Evolutionary conservation across 768 basidiomycete genomes (phyloP).

Genomic region (Psilocybe azurescens): DNA sequence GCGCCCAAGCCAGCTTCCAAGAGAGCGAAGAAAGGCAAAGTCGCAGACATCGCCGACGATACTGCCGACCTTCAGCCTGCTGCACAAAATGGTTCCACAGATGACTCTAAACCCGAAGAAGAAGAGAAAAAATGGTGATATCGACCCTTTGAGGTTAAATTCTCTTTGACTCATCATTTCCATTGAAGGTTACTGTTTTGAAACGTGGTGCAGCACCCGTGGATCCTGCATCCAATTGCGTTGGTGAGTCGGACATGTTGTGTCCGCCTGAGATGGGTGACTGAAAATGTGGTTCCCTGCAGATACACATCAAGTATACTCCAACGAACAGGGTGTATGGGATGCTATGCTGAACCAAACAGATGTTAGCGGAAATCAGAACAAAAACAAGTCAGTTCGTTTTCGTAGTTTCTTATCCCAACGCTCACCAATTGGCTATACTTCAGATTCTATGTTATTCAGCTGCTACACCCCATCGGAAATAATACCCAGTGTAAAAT

Average conservation of each 20-base stretch:
- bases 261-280: too few relatives aligned
- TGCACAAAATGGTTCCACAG: neutral
- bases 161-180: neutral
- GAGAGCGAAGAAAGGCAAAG: neutral
- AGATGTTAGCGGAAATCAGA: conserved; percentile 13
- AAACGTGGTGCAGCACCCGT: conserved; percentile 19
- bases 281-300: neutral
- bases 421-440: neutral
- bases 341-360: conserved; percentile 19
- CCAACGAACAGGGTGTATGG: conserved; percentile 4
- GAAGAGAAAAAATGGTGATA: neutral
- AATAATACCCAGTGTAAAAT: neutral
- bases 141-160: neutral
- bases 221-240: conserved; percentile 4
- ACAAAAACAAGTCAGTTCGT: conserved; percentile 14
- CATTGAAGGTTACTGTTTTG: conserved; percentile 12
- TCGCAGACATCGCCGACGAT: neutral
- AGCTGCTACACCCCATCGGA: conserved; percentile 12
- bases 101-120: neutral
- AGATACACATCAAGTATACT: conserved; percentile 15
- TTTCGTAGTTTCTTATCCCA: too few relatives aligned
- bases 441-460: conserved; percentile 16
- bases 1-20: conserved; percentile 10
- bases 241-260: neutral
- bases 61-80: neutral